These are phyloP conservation scores for Phytophthora podocarpi DNA, from an alignment of 352 stramenopile genomes.

Conservation along the genomic window DNA sequence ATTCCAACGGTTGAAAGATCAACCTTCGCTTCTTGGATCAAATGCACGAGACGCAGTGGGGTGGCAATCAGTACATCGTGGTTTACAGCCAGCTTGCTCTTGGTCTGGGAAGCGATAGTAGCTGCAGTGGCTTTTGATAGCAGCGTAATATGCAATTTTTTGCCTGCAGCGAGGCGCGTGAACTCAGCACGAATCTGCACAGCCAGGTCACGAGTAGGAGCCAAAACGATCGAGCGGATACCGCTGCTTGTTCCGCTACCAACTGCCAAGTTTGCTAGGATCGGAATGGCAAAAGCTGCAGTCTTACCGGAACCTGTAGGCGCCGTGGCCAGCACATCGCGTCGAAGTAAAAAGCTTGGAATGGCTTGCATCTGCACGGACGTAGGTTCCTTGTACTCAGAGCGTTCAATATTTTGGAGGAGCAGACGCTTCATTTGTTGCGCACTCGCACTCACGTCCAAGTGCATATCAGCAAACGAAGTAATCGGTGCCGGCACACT, in stretches of 20 bases:
- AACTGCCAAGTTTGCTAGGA: conserved; percentile 79
- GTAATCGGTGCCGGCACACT: conserved; percentile 74
- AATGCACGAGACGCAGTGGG: conserved; percentile 93
- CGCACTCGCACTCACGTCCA: conserved; percentile 44
- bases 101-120: conserved; percentile 73
- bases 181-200: conserved; percentile 98
- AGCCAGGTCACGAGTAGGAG: conserved; percentile 97
- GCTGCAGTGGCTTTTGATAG: conserved; percentile 93
- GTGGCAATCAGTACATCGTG: conserved; percentile 97
- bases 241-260: conserved; percentile 40
- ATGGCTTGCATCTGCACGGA: conserved; percentile 99
- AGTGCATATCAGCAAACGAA: conserved; percentile 73
- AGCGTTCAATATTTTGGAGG: conserved; percentile 84
- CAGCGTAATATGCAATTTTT: conserved; percentile 89
- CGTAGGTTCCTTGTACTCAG: conserved; percentile 98
- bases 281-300: conserved; percentile 97
- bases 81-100: conserved; percentile 81
- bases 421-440: conserved; percentile 72
- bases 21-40: conserved; percentile 88
- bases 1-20: conserved; percentile 90
- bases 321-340: conserved; percentile 96
- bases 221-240: conserved; percentile 94
- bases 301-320: conserved; percentile 99
- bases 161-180: conserved; percentile 84
- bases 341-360: conserved; percentile 83